These are phyloP conservation scores for Rhytidhysteron rufulum DNA, from an alignment of 2,329 filamentous ascomycete species.

Conservation along the genomic window DNA sequence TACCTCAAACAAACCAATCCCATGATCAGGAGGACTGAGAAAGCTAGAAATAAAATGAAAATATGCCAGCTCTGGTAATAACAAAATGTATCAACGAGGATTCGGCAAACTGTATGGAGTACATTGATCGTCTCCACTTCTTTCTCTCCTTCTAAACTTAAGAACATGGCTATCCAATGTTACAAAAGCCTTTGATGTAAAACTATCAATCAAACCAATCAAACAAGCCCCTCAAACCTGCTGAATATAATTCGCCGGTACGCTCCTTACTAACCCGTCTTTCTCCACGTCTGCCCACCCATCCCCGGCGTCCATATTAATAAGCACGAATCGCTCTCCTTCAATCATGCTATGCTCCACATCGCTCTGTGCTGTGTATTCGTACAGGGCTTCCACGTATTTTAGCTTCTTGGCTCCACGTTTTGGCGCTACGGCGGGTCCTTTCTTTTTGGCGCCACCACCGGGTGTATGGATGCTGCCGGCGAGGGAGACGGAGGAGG, in stretches of 20 bases:
- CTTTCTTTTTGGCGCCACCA: slow-evolving; percentile 92
- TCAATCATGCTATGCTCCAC: slow-evolving; percentile 86
- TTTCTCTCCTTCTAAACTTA: no score
- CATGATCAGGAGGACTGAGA: no score
- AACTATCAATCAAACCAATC: no score
- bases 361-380: slow-evolving; percentile 81
- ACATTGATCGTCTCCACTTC: no score
- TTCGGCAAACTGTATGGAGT: no score
- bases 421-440: slow-evolving; percentile 84
- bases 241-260: slow-evolving; percentile 91
- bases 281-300: slow-evolving; percentile 97
- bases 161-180: no score
- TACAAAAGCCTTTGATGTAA: neutral
- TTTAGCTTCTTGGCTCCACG: slow-evolving; percentile 90
- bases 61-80: no score
- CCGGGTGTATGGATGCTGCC: slow-evolving; percentile 43
- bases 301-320: slow-evolving; percentile 84
- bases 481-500: slow-evolving; percentile 70
- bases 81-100: no score
- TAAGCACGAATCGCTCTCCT: slow-evolving; percentile 86
- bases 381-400: slow-evolving; percentile 90
- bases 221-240: slow-evolving; percentile 55
- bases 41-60: no score
- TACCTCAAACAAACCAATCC: no score
- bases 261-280: slow-evolving; percentile 78